Base-by-base conservation (phyloP, 257 asterid species). In the Catharanthus roseus region DNA sequence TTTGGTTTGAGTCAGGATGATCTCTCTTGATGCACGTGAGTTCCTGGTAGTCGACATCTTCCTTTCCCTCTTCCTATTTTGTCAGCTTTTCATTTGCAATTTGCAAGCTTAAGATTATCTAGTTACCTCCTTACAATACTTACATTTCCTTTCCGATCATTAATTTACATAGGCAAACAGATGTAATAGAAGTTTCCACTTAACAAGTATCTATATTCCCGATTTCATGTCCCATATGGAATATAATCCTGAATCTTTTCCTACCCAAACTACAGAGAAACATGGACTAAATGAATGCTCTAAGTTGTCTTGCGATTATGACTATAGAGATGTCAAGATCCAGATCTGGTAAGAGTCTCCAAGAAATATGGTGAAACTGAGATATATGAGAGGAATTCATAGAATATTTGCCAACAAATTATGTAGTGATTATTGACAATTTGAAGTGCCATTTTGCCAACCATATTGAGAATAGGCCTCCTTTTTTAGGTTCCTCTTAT, bases 41-140 rank as follows among this genome's bases (percentile, higher is more conserved):
- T 29, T 45, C 10, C 28, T 45, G 16, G 29, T 39, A 5, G 39
- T 10, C 16, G 26, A 36, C 38, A 10, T 47, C 41, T 10, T 15
- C 71, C 39, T 45, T 29, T 28, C 65, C 44, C 12, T 65, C 26
- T 47, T 67, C 44, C 10, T 61, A 6, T 67, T 67, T 67, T 16
- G 26, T 24, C 42, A 38, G 42, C 42, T 38, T 8, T 6, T 7
- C 16, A 19, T 13, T n/a, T 4, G 19, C 28, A 47, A 67, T n/a
- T 28, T 24, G 16, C 19, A 21, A 26, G n/a, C 23, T 67, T 13
- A 45, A 44, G 31, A 15, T 15, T 34, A 47, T 19, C 71, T 67
- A 31, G 31, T 44, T 23, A 19, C 36, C 11, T 42, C 24, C 70
- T 66, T 21, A 15, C 9, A 66, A 26, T 66, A 31, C 57, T 66